phyloP scores from a whole-genome alignment of 495 filamentous ascomycete species.

The Xylaria telfairii region DNA sequence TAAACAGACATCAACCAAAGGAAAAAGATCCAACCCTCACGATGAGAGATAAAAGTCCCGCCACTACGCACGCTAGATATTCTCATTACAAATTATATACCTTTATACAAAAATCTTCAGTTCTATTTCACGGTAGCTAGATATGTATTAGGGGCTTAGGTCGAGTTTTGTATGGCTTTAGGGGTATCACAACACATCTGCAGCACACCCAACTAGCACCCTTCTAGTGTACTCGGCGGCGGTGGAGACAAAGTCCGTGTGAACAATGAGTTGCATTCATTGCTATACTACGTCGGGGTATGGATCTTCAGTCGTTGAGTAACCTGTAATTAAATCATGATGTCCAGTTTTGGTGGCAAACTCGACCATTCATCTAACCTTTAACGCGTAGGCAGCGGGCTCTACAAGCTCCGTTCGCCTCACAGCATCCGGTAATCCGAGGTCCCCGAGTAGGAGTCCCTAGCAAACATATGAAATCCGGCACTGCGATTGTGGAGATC shows the following conservation, averaged over 20 bases:
- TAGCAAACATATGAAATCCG: conserved; percentile 75
- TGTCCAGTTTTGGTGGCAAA: conserved; percentile 28
- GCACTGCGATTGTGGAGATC: conserved; percentile 74
- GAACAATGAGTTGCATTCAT: not conserved
- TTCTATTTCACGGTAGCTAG: not conserved
- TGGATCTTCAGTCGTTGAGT: not conserved
- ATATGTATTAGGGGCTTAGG: not conserved
- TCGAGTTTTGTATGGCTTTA: conserved; percentile 1
- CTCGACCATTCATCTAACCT: conserved; percentile 81
- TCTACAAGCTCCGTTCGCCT: conserved; percentile 87
- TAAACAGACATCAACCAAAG: not conserved
- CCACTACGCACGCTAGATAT: not conserved
- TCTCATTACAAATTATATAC: not conserved
- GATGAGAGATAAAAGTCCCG: not conserved
- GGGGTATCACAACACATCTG: conserved; percentile 2
- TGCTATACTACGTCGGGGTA: not conserved
- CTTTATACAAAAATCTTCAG: not conserved
- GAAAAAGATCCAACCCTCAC: not conserved
- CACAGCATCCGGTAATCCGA: conserved; percentile 83
- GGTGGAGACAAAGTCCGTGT: not conserved
- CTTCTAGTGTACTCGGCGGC: not conserved
- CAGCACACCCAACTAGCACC: not conserved
- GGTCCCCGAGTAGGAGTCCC: conserved; percentile 76
- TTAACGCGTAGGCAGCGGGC: conserved; percentile 85
- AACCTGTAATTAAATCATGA: not conserved